A percentile compares a stretch with the other conserved stretches of the same genome.
phyloP scores from a whole-genome alignment of 1,284 basidiomycete genomes.

The Ustilago bromivora region DNA sequence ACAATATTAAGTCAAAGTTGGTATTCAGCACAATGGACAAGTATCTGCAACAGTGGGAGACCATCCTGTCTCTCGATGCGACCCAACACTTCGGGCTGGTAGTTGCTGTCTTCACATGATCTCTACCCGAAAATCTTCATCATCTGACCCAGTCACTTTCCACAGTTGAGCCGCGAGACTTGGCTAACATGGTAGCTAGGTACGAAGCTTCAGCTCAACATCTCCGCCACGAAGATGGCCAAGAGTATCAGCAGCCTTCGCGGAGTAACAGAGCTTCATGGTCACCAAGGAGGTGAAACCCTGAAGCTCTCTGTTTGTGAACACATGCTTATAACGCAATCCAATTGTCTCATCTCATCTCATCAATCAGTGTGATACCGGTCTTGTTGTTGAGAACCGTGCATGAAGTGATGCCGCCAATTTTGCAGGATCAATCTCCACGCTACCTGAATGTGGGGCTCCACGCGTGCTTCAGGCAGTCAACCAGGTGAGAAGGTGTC shows the following conservation, averaged over 20 bases:
- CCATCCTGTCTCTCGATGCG: background rate
- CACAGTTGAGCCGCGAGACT: background rate
- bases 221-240: background rate
- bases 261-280: background rate
- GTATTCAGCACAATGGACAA: background rate
- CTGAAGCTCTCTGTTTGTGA: background rate
- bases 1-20: background rate
- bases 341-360: background rate
- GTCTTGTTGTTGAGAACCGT: background rate
- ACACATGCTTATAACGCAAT: background rate
- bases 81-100: background rate
- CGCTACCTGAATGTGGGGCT: conserved; percentile 9
- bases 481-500: background rate
- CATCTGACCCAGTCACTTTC: background rate
- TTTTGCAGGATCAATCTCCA: background rate
- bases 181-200: background rate
- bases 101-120: background rate
- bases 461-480: background rate
- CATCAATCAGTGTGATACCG: background rate
- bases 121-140: background rate
- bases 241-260: background rate
- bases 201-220: background rate
- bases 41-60: conserved; percentile 5
- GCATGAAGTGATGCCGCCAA: conserved; percentile 2
- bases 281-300: background rate